phyloP scores from a whole-genome alignment of 371 early-diverging fungal genomes.

The Zychaea mexicana region DNA sequence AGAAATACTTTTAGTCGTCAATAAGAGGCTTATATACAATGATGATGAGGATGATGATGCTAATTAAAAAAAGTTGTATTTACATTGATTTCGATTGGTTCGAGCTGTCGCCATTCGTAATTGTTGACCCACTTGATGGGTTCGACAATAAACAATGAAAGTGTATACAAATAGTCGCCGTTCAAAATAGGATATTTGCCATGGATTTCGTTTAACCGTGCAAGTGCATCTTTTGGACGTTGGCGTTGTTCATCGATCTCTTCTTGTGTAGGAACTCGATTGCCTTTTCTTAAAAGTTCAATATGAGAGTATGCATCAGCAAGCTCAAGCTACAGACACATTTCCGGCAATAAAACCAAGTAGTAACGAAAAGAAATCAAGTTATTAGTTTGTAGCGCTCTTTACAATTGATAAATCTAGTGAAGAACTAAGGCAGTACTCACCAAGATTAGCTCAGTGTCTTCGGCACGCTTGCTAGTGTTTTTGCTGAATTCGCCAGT shows the following conservation, averaged over 20 bases:
- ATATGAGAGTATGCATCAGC: conserved; percentile 5
- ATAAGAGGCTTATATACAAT: too few species aligned
- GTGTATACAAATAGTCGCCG: conserved; percentile 54
- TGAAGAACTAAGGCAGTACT: background rate
- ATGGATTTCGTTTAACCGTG: conserved; percentile 55
- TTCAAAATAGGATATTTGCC: conserved; percentile 49
- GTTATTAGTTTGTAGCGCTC: background rate
- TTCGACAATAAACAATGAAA: conserved; percentile 48
- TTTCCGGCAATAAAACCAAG: background rate
- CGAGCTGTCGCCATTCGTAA: conserved; percentile 51
- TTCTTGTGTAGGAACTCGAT: background rate
- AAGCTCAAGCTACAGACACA: background rate
- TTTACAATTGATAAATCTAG: background rate
- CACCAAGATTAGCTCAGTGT: conserved; percentile 46
- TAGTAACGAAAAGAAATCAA: background rate
- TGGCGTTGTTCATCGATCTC: conserved; percentile 26
- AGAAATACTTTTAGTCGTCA: background rate
- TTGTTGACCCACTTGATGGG: conserved; percentile 45
- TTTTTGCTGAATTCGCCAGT: conserved; percentile 44
- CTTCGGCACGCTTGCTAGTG: conserved; percentile 48
- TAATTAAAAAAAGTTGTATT: background rate
- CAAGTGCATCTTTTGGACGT: conserved; percentile 31
- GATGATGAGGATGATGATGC: too few species aligned
- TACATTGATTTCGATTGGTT: conserved; percentile 45
- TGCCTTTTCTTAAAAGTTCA: background rate